phyloP scores from a whole-genome alignment of 2,329 filamentous ascomycete species.

The Volutella citrinella region DNA sequence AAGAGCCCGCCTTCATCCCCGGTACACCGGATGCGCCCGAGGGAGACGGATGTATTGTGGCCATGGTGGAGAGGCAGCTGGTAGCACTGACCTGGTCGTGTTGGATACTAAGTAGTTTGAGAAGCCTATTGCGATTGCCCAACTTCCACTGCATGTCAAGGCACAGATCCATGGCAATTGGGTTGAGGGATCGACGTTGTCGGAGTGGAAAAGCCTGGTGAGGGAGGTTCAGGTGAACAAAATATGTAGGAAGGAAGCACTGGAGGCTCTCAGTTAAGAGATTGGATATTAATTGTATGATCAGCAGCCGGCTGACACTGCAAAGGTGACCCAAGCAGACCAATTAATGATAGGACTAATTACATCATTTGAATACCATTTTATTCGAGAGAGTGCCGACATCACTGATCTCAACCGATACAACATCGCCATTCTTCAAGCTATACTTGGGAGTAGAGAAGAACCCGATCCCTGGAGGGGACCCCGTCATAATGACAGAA shows the following conservation, averaged over 20 bases:
- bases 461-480: slow-evolving; percentile 37
- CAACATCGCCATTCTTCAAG: slow-evolving; percentile 33
- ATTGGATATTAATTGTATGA: no score
- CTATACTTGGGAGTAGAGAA: slow-evolving; percentile 29
- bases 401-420: slow-evolving; percentile 28
- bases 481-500: slow-evolving; percentile 49
- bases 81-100: slow-evolving; percentile 9
- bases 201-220: slow-evolving; percentile 2
- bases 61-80: slow-evolving; percentile 3
- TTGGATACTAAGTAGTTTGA: slow-evolving; percentile 9
- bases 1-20: slow-evolving; percentile 14
- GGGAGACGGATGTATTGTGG: slow-evolving; percentile 10
- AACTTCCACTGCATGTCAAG: slow-evolving; percentile 12
- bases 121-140: slow-evolving; percentile 6
- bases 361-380: no score
- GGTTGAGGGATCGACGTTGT: slow-evolving; percentile 1
- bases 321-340: no score
- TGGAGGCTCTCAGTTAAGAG: slow-evolving; percentile 3
- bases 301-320: no score
- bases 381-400: no score
- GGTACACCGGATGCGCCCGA: slow-evolving; percentile 1
- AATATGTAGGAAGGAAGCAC: slow-evolving; percentile 1
- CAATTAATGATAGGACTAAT: no score
- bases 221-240: neutral
- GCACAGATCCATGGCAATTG: slow-evolving; percentile 13